These are phyloP conservation scores for Castanea crenata DNA, from an alignment of 306 rosid species.

Conservation along the genomic window DNA sequence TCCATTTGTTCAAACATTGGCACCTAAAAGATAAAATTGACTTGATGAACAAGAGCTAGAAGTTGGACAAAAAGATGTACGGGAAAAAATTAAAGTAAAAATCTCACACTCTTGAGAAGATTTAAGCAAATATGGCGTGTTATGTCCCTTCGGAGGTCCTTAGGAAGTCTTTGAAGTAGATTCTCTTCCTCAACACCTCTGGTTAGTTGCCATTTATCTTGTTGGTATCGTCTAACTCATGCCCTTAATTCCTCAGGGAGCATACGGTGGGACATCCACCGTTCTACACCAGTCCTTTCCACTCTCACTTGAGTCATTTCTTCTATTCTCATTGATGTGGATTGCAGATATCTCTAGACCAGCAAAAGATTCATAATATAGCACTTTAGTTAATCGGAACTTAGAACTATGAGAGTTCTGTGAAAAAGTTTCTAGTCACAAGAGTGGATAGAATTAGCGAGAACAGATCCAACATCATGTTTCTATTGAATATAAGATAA, in stretches of 20 bases:
- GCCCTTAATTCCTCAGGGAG: too few species aligned
- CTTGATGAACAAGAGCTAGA: neutral
- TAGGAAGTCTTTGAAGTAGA: slow-evolving; percentile 71
- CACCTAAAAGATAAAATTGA: slow-evolving; percentile 43
- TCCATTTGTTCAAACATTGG: slow-evolving; percentile 68
- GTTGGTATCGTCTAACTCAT: neutral
- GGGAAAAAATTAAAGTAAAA: neutral
- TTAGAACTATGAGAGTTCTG: too few species aligned
- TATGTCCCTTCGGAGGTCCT: slow-evolving; percentile 83
- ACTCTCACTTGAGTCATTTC: slow-evolving; percentile 32
- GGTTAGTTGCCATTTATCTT: slow-evolving; percentile 86
- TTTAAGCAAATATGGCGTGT: slow-evolving; percentile 73
- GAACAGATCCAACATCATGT: too few species aligned
- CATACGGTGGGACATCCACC: too few species aligned
- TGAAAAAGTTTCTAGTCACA: too few species aligned
- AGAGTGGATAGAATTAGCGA: too few species aligned
- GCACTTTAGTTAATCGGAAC: too few species aligned
- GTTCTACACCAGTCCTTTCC: slow-evolving; percentile 19
- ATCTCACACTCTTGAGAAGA: slow-evolving; percentile 59
- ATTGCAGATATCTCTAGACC: slow-evolving; percentile 53
- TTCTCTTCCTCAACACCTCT: slow-evolving; percentile 82
- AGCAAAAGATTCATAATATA: too few species aligned
- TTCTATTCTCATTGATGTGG: too few species aligned
- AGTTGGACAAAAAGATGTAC: neutral
- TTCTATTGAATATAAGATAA: too few species aligned